Base-by-base conservation (phyloP, 108 stramenopile genomes). In the Fistulifera pelliculosa region DNA sequence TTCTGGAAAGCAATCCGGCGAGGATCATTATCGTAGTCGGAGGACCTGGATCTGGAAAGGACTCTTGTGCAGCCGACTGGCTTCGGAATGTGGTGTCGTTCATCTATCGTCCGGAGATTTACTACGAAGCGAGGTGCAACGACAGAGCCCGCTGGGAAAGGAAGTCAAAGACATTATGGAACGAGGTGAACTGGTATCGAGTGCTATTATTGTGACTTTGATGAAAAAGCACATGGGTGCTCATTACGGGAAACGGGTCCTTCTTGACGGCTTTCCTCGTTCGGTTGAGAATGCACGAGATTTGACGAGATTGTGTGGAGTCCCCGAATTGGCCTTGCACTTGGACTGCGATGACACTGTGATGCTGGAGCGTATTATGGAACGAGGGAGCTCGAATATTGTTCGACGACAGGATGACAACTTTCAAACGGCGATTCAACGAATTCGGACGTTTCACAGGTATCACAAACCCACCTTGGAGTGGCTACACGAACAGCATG, bases 31-130 rank as follows among this genome's bases (percentile, higher is more conserved):
- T 98, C 27, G 77, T 98, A 13, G 93, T 96, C 15, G 98, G 98
- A 14, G 94, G 93, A 11, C 98, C 98, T 1, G 98, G 96, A 17
- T 79, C 84, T 21, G 98, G 98, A 98, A 98, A 61, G 98, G 98
- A 21, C 58, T 96, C 23, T 62, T 93, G 19, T 79, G 75, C 27
- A 68, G 77, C 26, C 54, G 84, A 31, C 58, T 96, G 10, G 73
- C 68, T n/a, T 64, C 81, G 57, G 81, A 87, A 57, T 88, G 87
- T 52, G 89, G 90, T 40, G 84, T 94, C 0, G 93, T 94, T 1
- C 98, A 98, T 70, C 70, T 98, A 40, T 80, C 77, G 5, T 85
- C 84, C 40, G 98, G 98, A 26, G 94, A 97, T 58, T 77, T 98
- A 65, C 62, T 98, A 27, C 76, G 98, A 55, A 81, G 77, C 21